phyloP scores from a whole-genome alignment of 2,329 filamentous ascomycete genomes.

The Colletotrichum spinosum region DNA sequence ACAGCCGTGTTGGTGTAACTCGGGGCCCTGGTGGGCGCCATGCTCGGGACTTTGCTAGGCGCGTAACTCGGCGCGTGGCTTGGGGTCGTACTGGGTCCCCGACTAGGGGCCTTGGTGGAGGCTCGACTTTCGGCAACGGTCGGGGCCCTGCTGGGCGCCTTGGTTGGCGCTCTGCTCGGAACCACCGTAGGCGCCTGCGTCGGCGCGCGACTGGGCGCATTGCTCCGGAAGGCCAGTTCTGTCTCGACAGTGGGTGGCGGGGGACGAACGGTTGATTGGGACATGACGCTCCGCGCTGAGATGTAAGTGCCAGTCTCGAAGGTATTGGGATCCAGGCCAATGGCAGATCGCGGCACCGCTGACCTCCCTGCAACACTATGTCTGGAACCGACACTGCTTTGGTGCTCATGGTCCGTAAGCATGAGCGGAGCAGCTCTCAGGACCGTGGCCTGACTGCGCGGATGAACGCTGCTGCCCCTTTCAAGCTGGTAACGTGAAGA shows the following conservation, averaged over 20 bases:
- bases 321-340: slow-evolving; percentile 24
- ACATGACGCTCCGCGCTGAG: slow-evolving; percentile 55
- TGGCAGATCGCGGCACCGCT: slow-evolving; percentile 7
- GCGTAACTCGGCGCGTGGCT: slow-evolving; percentile 10
- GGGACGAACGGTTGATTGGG: slow-evolving; percentile 48
- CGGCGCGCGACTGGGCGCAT: slow-evolving; percentile 44
- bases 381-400: slow-evolving; percentile 54
- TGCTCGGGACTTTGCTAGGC: slow-evolving; percentile 28
- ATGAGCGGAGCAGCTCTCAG: slow-evolving; percentile 50
- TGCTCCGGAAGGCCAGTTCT: slow-evolving; percentile 46
- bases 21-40: slow-evolving; percentile 20
- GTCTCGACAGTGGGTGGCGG: slow-evolving; percentile 43
- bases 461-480: slow-evolving; percentile 47
- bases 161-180: slow-evolving; percentile 24
- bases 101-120: slow-evolving; percentile 16
- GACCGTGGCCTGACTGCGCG: slow-evolving; percentile 55
- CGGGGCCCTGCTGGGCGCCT: slow-evolving; percentile 11
- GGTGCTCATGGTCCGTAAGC: slow-evolving; percentile 54
- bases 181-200: slow-evolving; percentile 23
- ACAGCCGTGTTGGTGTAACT: slow-evolving; percentile 16
- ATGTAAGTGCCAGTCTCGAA: slow-evolving; percentile 57
- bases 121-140: slow-evolving; percentile 16
- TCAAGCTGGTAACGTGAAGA: slow-evolving; percentile 50
- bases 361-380: slow-evolving; percentile 43
- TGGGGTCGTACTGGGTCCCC: slow-evolving; percentile 11